Evolutionary conservation across 495 filamentous ascomycete species (phyloP).

Genomic region (Podospora anserina): DNA sequence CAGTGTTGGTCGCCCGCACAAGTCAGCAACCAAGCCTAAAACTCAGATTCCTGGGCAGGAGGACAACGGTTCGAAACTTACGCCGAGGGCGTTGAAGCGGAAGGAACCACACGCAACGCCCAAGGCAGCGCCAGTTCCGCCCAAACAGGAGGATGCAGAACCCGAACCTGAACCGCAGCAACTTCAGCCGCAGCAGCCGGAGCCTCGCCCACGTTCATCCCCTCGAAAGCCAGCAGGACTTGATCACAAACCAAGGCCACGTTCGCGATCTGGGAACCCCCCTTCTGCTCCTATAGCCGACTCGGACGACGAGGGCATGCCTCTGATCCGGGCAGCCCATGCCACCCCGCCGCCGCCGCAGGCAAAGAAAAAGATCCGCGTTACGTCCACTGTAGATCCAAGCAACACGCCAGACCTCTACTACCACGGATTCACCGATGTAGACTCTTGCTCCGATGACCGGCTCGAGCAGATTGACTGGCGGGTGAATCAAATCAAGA

Average conservation of each 20-base stretch:
- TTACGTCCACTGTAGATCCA: conserved; percentile 1
- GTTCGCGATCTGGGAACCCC: neutral
- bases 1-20: conserved; percentile 47
- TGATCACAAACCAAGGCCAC: neutral
- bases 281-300: neutral
- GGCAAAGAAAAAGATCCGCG: conserved; percentile 16
- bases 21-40: conserved; percentile 13
- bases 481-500: conserved; percentile 48
- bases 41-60: neutral
- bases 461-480: conserved; percentile 42
- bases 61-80: neutral
- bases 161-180: neutral
- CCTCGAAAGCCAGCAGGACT: neutral
- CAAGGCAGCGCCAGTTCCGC: neutral
- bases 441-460: conserved; percentile 41
- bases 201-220: neutral
- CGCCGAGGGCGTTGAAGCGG: conserved; percentile 20
- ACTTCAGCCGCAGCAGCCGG: neutral
- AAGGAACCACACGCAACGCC: conserved; percentile 27
- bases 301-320: conserved; percentile 2
- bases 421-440: conserved; percentile 43
- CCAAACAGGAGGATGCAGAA: neutral
- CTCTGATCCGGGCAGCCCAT: too few relatives aligned
- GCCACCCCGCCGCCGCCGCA: neutral
- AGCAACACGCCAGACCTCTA: conserved; percentile 27